Conservation (phyloP, 2,329 filamentous ascomycete species). For the Venturia nashicola region DNA sequence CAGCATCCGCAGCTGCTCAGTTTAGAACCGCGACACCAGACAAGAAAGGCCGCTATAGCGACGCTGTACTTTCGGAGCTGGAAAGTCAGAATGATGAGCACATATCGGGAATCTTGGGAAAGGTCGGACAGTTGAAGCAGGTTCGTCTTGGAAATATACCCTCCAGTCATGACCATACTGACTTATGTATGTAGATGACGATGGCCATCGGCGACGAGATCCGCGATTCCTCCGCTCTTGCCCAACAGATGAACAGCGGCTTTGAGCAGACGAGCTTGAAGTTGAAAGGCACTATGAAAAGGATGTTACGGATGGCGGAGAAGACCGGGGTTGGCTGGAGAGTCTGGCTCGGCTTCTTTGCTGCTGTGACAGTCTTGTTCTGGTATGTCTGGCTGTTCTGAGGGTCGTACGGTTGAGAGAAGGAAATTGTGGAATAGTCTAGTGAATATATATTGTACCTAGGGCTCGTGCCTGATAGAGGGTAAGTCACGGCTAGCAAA, state of each 20-base stretch:
- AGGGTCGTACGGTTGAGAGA: background rate
- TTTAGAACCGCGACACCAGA: constrained; percentile 34
- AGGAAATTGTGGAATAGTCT: background rate
- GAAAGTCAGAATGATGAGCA: constrained; percentile 92
- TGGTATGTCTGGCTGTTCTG: constrained; percentile 85
- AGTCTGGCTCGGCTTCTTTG: constrained; percentile 84
- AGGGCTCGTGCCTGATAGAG: background rate
- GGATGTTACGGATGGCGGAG: constrained; percentile 94
- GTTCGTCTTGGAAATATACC: constrained; percentile 32
- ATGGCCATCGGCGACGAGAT: constrained; percentile 92
- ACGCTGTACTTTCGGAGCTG: constrained; percentile 81
- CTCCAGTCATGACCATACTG: constrained; percentile 1
- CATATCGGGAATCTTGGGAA: constrained; percentile 79
- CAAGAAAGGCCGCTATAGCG: constrained; percentile 75
- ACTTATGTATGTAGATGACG: constrained; percentile 40
- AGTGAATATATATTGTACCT: background rate
- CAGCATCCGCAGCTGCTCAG: constrained; percentile 10
- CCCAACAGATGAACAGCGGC: constrained; percentile 89
- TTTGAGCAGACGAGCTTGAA: constrained; percentile 78
- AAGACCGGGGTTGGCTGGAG: constrained; percentile 91
- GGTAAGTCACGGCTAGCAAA: background rate
- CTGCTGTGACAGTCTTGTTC: constrained; percentile 70
- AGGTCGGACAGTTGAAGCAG: constrained; percentile 79
- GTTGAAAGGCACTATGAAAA: constrained; percentile 85
- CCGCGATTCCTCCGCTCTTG: constrained; percentile 72